A percentile compares a stretch with the other conserved stretches of the same genome.
Evolutionary conservation across 768 basidiomycete genomes (phyloP).

Genomic region (Tricholoma sp.): DNA sequence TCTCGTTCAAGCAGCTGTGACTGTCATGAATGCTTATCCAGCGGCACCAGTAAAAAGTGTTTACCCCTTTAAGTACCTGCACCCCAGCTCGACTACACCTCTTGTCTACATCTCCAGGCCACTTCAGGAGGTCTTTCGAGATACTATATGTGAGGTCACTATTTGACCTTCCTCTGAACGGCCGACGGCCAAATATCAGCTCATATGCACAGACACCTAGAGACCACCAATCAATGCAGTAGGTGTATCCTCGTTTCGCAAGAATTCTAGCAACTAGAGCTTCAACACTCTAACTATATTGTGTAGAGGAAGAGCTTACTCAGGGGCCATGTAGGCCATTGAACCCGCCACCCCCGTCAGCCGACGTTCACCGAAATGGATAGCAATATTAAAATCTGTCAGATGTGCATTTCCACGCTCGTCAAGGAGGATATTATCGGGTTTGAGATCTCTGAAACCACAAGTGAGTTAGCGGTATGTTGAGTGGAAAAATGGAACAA

Average conservation of each 20-base stretch:
- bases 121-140: slow-evolving; percentile 77
- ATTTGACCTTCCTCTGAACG: slow-evolving; percentile 92
- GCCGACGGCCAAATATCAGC: slow-evolving; percentile 85
- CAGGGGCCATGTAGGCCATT: slow-evolving; percentile 98
- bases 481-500: slow-evolving; percentile 6
- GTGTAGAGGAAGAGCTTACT: slow-evolving; percentile 34
- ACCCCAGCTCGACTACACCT: slow-evolving; percentile 76
- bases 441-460: slow-evolving; percentile 79
- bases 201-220: slow-evolving; percentile 92
- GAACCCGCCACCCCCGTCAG: slow-evolving; percentile 93
- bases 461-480: slow-evolving; percentile 14
- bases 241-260: slow-evolving; percentile 90
- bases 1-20: slow-evolving; percentile 84
- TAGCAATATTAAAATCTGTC: slow-evolving; percentile 98
- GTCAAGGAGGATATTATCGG: slow-evolving; percentile 96
- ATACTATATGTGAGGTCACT: slow-evolving; percentile 91
- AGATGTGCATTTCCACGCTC: slow-evolving; percentile 94
- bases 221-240: slow-evolving; percentile 96
- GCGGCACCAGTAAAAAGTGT: slow-evolving; percentile 22
- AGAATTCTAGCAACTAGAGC: slow-evolving; percentile 50
- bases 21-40: slow-evolving; percentile 4
- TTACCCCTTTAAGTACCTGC: slow-evolving; percentile 74
- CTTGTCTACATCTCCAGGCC: slow-evolving; percentile 85
- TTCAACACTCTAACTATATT: slow-evolving; percentile 5
- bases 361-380: slow-evolving; percentile 87